A percentile compares a stretch with the other conserved stretches of the same genome.
Conservation (phyloP, 805 yeast genomes). For the Yamadazyma scolyti region DNA sequence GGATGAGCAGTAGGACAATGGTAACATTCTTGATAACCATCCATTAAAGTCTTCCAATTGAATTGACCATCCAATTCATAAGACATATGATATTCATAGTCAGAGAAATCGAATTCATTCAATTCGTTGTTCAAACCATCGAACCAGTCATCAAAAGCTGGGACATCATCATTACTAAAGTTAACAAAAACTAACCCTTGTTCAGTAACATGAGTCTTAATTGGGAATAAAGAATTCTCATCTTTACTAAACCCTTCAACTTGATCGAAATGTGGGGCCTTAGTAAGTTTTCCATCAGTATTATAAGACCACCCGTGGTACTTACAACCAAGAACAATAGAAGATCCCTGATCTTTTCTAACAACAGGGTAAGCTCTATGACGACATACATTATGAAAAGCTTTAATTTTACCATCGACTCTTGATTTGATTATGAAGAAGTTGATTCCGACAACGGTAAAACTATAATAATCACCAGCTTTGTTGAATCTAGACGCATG, state of each 20-base stretch:
- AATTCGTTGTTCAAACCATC: conserved; percentile 48
- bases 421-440: conserved; percentile 55
- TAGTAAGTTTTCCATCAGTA: conserved; percentile 55
- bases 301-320: conserved; percentile 67
- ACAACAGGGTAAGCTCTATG: conserved; percentile 64
- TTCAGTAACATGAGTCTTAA: conserved; percentile 49
- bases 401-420: conserved; percentile 46
- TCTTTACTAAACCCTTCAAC: conserved; percentile 56
- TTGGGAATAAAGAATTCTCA: conserved; percentile 52
- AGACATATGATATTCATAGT: conserved; percentile 62
- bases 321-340: conserved; percentile 54
- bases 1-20: conserved; percentile 70
- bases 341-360: conserved; percentile 56
- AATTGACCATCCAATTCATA: conserved; percentile 61
- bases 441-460: conserved; percentile 48
- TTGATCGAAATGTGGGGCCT: conserved; percentile 60
- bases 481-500: conserved; percentile 52
- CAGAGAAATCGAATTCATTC: conserved; percentile 56
- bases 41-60: conserved; percentile 67
- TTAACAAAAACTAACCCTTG: conserved; percentile 58
- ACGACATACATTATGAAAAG: conserved; percentile 63
- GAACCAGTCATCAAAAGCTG: conserved; percentile 52
- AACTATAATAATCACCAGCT: conserved; percentile 56
- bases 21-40: conserved; percentile 65
- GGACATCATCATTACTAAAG: conserved; percentile 42